phyloP scores from a whole-genome alignment of 176 grass and related monocot species.

The bread wheat (Triticum aestivum) region DNA sequence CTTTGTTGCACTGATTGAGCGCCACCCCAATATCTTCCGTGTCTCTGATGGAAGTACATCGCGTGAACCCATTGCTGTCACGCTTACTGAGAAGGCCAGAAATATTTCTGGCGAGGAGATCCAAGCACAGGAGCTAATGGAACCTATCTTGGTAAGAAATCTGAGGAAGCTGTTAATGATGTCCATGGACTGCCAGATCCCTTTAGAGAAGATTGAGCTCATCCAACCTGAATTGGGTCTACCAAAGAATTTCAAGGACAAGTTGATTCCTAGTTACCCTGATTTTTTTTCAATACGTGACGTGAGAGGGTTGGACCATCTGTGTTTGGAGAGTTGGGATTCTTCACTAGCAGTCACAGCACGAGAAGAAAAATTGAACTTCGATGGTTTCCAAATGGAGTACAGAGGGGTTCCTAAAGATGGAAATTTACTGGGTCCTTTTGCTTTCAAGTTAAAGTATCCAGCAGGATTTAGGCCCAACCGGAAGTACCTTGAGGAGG shows the following conservation, averaged over 20 bases:
- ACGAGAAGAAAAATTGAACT: constrained; percentile 67
- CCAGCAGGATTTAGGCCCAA: constrained; percentile 83
- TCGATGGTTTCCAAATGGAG: constrained; percentile 30
- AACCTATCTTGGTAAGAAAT: constrained; percentile 72
- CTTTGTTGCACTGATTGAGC: constrained; percentile 66
- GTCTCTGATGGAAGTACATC: constrained; percentile 55
- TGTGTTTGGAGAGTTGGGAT: constrained; percentile 81
- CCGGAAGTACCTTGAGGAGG: constrained; percentile 67
- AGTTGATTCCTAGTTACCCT: constrained; percentile 68
- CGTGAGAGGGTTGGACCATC: constrained; percentile 49
- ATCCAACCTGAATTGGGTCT: constrained; percentile 71
- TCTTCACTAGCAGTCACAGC: constrained; percentile 70
- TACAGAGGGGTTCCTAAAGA: constrained; percentile 75
- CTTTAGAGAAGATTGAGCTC: constrained; percentile 75
- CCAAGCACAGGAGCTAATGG: constrained; percentile 53
- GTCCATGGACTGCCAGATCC: constrained; percentile 84
- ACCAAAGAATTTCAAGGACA: constrained; percentile 56
- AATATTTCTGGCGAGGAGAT: constrained; percentile 62
- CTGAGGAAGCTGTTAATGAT: constrained; percentile 84
- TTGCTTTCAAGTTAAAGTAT: constrained; percentile 82
- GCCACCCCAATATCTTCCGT: constrained; percentile 63
- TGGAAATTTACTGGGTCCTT: constrained; percentile 78
- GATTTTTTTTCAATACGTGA: constrained; percentile 59
- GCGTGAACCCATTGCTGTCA: constrained; percentile 57
- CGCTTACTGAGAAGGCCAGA: constrained; percentile 66